Percentiles rank a stretch among this genome's conserved stretches.
Evolutionary conservation across 2,329 filamentous ascomycete genomes (phyloP).

Genomic region (Cladorrhinum sp.): DNA sequence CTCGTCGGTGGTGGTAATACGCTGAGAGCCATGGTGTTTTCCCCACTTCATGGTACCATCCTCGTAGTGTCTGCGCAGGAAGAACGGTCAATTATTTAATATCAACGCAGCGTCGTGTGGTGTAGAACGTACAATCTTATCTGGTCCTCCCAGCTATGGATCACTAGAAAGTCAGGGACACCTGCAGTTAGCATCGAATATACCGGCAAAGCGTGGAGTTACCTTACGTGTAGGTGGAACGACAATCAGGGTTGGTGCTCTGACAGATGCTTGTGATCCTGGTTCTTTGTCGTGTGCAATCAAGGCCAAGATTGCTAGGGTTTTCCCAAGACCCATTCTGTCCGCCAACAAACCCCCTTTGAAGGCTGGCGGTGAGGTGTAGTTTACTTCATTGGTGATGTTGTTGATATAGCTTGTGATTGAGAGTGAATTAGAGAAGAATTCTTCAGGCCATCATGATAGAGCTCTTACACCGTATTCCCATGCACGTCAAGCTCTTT

Average conservation of each 20-base stretch:
- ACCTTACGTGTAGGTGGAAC: not conserved
- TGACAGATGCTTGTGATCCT: not conserved
- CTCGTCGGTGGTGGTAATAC: not conserved
- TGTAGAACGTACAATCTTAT: not conserved
- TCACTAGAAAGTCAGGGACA: not conserved
- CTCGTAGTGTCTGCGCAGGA: not conserved
- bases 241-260: not conserved
- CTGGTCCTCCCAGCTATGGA: not conserved
- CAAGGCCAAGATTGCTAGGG: not conserved
- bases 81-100: not conserved
- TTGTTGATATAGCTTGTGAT: not conserved
- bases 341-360: not conserved
- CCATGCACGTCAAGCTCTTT: not conserved
- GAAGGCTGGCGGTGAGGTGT: not conserved
- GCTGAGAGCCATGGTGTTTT: not conserved
- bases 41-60: not conserved
- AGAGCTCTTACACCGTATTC: not conserved
- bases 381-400: not conserved
- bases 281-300: not conserved
- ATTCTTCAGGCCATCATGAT: not conserved
- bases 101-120: not conserved
- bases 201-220: too few species aligned
- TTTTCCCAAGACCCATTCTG: not conserved
- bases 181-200: not conserved
- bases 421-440: not conserved